Evolutionary conservation across 2,329 filamentous ascomycete species (phyloP).

Genomic region (Xylaria sp.): DNA sequence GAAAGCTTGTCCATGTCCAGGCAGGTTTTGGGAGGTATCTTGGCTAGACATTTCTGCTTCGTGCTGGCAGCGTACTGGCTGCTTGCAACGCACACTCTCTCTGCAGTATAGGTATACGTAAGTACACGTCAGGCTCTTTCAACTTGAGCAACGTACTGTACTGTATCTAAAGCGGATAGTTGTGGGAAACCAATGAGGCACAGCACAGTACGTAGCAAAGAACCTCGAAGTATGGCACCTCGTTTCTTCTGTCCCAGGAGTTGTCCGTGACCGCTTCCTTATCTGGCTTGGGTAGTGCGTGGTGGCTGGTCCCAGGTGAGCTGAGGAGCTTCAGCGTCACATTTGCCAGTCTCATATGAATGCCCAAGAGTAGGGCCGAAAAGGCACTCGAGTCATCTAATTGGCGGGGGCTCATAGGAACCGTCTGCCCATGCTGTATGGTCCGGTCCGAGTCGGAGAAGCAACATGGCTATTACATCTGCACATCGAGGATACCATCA

Average conservation of each 20-base stretch:
- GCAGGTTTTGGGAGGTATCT: too few species aligned
- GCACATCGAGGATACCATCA: constrained; percentile 3
- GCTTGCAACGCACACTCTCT: too few species aligned
- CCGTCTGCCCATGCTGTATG: constrained; percentile 3
- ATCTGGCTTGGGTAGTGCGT: constrained; percentile 7
- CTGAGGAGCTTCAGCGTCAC: constrained; percentile 19
- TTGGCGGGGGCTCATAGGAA: constrained; percentile 13
- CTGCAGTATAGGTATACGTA: too few species aligned
- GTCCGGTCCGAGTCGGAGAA: constrained; percentile 9
- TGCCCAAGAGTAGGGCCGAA: constrained; percentile 26
- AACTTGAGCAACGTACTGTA: too few species aligned
- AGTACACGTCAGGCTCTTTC: too few species aligned
- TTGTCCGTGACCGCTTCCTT: neutral
- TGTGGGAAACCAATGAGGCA: too few species aligned
- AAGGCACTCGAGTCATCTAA: constrained; percentile 8
- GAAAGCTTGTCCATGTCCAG: too few species aligned
- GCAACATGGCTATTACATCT: constrained; percentile 4
- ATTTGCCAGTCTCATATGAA: constrained; percentile 11
- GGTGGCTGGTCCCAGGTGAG: constrained; percentile 8
- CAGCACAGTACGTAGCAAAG: too few species aligned
- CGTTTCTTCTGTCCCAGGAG: neutral
- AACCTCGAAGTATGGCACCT: neutral
- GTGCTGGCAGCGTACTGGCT: too few species aligned
- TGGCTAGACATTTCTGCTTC: too few species aligned
- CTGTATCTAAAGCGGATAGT: too few species aligned